Evolutionary conservation across 192 early-diverging fungal species (phyloP), one percentile per base, ranked within the genome.

Genomic region (Coemansia interrupta): DNA sequence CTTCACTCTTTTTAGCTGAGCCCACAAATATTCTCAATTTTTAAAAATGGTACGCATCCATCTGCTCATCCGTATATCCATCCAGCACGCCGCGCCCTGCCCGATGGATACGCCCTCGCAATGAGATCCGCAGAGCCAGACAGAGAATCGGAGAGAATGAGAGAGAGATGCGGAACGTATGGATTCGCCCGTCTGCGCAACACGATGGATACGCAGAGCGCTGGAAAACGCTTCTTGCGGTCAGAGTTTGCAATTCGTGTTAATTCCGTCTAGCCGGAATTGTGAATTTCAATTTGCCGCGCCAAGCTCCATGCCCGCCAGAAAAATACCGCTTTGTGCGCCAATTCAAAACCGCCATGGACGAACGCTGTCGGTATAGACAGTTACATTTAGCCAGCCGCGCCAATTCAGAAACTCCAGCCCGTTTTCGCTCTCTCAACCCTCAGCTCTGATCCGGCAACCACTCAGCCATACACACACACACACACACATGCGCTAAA

Each of bases 21-120:
- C 32, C 32, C 32, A 36, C 32, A 36, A 36, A 36, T 36, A 36
- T 36, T 36, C 32, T 36, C 32, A 36, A 36, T 36, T 36, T 36
- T 36, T 36, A 36, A 36, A 65, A 72, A 72, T 72, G 70, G 70
- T 72, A 66, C 56, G 70, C 47, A 72, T 72, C 69, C 42, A 61
- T 64, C 52, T n/a, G n/a, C n/a, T n/a, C 26, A 26, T 26, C 26
- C 1, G 2, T 36, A 36, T 18, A 38, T 17, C 24, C 10, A 38
- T 17, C 24, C 10, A 11, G 3, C 18, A 24, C 23, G 23, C 20
- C 39, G 32, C 49, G 19, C 28, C 6, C 13, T 50, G 32, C 20
- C 15, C 17, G 51, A 56, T 55, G 43, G 52, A 44, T 63, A 45
- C 61, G 36, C 22, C 4, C n/a, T 24, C 17, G 19, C 42, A 20